Base-by-base conservation (phyloP, 225 moss, liverwort and hornwort genomes). In the Lunularia cruciata region DNA sequence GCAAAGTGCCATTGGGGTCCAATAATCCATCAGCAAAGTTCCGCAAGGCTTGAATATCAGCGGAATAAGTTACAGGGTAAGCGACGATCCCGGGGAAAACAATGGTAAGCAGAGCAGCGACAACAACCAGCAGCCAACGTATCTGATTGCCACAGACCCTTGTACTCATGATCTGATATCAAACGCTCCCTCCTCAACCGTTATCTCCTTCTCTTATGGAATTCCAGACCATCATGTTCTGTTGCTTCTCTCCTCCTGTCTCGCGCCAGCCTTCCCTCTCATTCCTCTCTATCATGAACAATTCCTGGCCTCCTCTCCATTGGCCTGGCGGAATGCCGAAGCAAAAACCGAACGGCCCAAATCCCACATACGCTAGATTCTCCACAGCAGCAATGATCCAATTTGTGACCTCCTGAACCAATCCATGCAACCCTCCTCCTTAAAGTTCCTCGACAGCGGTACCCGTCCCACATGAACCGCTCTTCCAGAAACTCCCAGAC, bases 151-250 rank as follows among this genome's bases (percentile, higher is more conserved):
- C 63, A 66, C 25, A 70, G 46, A 69, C 76, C 72, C 57, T 65
- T 35, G 67, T 73, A 76, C 80, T 80, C 80, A 80, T 80, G 76
- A 76, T 80, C 80, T 57, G 68, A 64, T 19, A 26, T 28, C 42
- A 68, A 57, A 63, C 39, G 55, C 72, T 62, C 31, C 48, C 68
- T 63, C 72, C 63, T 54, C 51, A 69, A 25, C 69, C 49, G 20
- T 67, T 33, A 28, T 39, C 66, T 48, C 49, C 66, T 48, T 18
- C 65, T 65, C 64, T 16, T 33, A 20, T 30, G 23, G 32, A 16
- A n/a, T 18, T 65, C 47, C 65, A 32, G 48, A 67, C 49, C 66
- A 48, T 67, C 47, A 51, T 67, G 10, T 61, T 39, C 38, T 34
- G 38, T 11, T 22, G 38, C 37, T 61, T 23, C n/a, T 39, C 22